Conservation (phyloP, 1,139 yeast genomes). For the Diutina ranongensis region DNA sequence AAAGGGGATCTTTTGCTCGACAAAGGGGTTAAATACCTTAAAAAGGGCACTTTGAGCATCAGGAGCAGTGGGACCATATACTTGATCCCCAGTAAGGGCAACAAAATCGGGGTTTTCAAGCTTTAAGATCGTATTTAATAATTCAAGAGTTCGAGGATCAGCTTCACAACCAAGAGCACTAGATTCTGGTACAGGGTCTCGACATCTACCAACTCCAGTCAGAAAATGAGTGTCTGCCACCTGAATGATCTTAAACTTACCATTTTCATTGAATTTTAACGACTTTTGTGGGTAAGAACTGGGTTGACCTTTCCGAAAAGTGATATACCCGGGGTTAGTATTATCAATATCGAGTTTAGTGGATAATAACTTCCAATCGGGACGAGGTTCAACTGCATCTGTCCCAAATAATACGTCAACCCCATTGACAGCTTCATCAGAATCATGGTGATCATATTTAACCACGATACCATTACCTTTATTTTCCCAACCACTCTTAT, state of each 20-base stretch:
- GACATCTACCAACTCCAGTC: conserved; percentile 7
- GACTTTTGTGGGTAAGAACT: not conserved
- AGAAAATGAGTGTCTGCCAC: not conserved
- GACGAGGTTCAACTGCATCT: conserved; percentile 66
- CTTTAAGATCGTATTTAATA: not conserved
- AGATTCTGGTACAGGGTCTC: conserved; percentile 50
- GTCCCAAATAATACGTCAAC: conserved; percentile 60
- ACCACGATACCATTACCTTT: conserved; percentile 35
- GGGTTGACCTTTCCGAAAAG: not conserved
- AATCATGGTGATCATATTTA: conserved; percentile 21
- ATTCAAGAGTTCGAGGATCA: not conserved
- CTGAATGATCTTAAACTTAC: conserved; percentile 9
- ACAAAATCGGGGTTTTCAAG: not conserved
- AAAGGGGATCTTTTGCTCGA: not conserved
- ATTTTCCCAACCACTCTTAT: not conserved
- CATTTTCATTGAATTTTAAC: conserved; percentile 14
- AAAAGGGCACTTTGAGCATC: not conserved
- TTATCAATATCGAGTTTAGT: not conserved
- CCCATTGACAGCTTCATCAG: conserved; percentile 21
- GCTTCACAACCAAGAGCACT: conserved; percentile 11
- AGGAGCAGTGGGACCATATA: not conserved
- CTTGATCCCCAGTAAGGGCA: not conserved
- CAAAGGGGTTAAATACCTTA: not conserved
- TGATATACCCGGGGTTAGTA: not conserved
- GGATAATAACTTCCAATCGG: not conserved